These are phyloP conservation scores for Xylaria multiplex DNA, from an alignment of 2,329 filamentous ascomycete species.

Conservation along the genomic window DNA sequence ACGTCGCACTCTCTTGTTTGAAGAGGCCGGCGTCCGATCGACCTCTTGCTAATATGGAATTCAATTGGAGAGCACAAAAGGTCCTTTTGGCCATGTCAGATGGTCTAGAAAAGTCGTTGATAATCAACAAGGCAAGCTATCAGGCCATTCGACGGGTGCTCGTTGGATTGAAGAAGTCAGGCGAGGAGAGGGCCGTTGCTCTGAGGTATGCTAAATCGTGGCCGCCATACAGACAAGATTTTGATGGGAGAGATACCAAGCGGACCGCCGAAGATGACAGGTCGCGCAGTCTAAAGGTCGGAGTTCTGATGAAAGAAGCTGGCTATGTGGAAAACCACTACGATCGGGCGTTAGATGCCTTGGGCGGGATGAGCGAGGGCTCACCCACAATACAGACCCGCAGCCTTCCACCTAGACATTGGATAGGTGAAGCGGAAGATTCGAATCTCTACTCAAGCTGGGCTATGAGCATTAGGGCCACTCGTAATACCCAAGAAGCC, in stretches of 20 bases:
- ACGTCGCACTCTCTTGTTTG: constrained; percentile 53
- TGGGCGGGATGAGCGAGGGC: constrained; percentile 63
- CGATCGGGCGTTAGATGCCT: constrained; percentile 61
- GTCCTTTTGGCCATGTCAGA: constrained; percentile 63
- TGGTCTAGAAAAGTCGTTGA: constrained; percentile 57
- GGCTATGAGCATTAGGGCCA: constrained; percentile 67
- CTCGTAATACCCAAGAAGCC: constrained; percentile 69
- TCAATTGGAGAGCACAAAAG: constrained; percentile 69
- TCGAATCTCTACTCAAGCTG: constrained; percentile 56
- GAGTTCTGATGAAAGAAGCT: constrained; percentile 64
- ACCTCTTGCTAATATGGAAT: constrained; percentile 53
- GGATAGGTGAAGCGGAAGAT: constrained; percentile 43
- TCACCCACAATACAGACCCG: constrained; percentile 68
- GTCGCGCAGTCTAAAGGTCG: constrained; percentile 63
- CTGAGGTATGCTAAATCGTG: constrained; percentile 62
- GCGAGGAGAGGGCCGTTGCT: constrained; percentile 60
- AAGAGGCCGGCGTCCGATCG: constrained; percentile 49
- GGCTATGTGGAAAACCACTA: constrained; percentile 61
- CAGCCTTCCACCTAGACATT: constrained; percentile 50
- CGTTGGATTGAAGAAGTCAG: constrained; percentile 63
- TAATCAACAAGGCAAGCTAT: constrained; percentile 64
- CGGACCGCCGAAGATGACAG: constrained; percentile 62
- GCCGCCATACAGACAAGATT: constrained; percentile 68
- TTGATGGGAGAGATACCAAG: constrained; percentile 69
- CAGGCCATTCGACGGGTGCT: constrained; percentile 64